A percentile compares a stretch with the other conserved stretches of the same genome.
phyloP scores from a whole-genome alignment of 78 protist genomes.

The Bodo saltans region DNA sequence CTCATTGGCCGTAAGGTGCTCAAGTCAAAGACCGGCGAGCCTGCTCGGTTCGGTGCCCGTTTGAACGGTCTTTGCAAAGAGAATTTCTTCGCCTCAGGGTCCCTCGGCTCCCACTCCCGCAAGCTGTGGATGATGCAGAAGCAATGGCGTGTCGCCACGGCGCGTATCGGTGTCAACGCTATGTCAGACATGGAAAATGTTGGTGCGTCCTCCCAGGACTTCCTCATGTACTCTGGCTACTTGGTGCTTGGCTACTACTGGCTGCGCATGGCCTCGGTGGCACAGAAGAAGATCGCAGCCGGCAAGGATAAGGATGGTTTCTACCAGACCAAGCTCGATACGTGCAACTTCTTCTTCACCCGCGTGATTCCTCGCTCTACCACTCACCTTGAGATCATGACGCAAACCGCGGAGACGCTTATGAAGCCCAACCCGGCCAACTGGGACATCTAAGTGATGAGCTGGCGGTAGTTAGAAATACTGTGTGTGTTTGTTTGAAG shows the following conservation, averaged over 20 bases:
- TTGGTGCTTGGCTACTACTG: constrained; percentile 47
- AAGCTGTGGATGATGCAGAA: background rate
- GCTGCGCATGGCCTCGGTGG: constrained; percentile 49
- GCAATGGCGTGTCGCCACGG: background rate
- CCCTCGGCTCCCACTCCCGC: background rate
- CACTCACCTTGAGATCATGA: background rate
- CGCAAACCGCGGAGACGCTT: background rate
- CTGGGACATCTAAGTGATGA: too few relatives aligned
- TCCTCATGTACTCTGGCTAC: constrained; percentile 49
- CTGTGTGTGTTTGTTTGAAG: too few relatives aligned
- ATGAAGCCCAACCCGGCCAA: too few relatives aligned
- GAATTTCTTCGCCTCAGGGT: background rate
- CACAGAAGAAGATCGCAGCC: constrained; percentile 9
- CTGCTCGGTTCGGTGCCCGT: background rate
- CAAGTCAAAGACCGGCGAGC: background rate
- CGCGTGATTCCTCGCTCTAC: background rate
- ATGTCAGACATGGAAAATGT: background rate
- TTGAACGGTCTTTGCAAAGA: background rate
- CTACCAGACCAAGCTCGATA: constrained; percentile 17
- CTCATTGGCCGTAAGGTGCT: constrained; percentile 31
- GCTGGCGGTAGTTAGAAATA: too few relatives aligned
- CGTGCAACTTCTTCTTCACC: constrained; percentile 1
- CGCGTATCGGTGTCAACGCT: constrained; percentile 1
- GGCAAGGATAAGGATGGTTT: background rate
- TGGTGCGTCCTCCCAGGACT: constrained; percentile 28